phyloP scores from a whole-genome alignment of 2,329 filamentous ascomycete species.

The Aspergillus ochraceus region DNA sequence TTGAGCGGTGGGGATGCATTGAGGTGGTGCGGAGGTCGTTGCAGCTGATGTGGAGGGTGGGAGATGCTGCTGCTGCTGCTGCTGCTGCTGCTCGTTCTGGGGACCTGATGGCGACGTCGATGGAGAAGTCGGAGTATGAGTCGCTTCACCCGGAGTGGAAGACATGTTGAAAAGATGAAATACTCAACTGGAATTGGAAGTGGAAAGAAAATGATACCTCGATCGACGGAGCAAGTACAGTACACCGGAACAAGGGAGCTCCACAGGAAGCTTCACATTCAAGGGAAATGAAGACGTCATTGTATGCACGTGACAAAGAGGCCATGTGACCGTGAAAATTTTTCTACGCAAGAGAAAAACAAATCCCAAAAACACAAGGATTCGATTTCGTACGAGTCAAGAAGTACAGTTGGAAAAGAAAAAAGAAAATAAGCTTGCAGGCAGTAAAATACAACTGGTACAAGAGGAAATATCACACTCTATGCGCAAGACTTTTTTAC shows the following conservation, averaged over 20 bases:
- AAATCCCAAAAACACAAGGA: conserved; percentile 1
- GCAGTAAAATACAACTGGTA: conserved; percentile 52
- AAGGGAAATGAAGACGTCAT: not conserved
- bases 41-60: conserved; percentile 17
- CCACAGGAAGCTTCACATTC: not conserved
- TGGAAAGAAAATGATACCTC: not conserved
- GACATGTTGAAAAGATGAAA: conserved; percentile 4
- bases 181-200: not conserved
- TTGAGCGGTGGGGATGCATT: conserved; percentile 29
- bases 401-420: conserved; percentile 34
- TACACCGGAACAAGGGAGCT: not conserved
- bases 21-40: conserved; percentile 32
- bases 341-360: not conserved
- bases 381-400: conserved; percentile 8
- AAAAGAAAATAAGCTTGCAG: conserved; percentile 45
- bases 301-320: not conserved
- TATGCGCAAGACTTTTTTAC: conserved; percentile 44
- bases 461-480: conserved; percentile 45
- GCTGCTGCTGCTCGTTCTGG: not conserved
- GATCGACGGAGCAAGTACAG: not conserved
- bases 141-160: not conserved
- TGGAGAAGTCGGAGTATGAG: not conserved
- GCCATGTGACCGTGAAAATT: not conserved
- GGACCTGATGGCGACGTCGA: not conserved
- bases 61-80: not conserved